Conservation (phyloP, 2,329 filamentous ascomycete species). For the Colletotrichum acutatum region DNA sequence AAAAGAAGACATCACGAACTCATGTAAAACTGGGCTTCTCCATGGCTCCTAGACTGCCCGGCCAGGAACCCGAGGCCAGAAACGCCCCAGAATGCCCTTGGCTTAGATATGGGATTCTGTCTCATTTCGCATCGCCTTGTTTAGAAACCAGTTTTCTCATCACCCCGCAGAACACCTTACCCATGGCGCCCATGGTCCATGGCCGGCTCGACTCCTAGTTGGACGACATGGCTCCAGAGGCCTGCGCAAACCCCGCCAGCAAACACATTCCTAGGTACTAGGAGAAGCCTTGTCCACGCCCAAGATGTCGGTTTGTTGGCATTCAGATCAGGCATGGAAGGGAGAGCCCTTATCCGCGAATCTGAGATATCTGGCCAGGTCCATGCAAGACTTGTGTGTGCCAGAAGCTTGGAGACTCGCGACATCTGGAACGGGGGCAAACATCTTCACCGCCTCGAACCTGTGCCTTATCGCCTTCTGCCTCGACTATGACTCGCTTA, state of each 20-base stretch:
- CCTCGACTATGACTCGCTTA: neutral
- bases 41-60: neutral
- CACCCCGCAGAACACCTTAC: constrained; percentile 27
- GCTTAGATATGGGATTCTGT: constrained; percentile 34
- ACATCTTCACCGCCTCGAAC: constrained; percentile 9
- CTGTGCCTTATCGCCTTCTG: neutral
- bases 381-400: neutral
- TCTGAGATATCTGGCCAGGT: neutral
- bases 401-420: neutral
- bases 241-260: constrained; percentile 3
- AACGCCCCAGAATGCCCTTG: constrained; percentile 25
- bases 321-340: neutral
- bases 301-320: constrained; percentile 4
- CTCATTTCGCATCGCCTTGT: constrained; percentile 19
- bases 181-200: constrained; percentile 20
- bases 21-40: constrained; percentile 6
- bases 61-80: constrained; percentile 30
- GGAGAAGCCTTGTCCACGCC: neutral
- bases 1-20: constrained; percentile 26
- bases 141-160: constrained; percentile 9
- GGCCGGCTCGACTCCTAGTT: constrained; percentile 2
- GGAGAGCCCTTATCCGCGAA: neutral
- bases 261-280: neutral
- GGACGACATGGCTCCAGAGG: constrained; percentile 8
- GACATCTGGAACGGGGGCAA: neutral